Conservation (phyloP, 2,329 filamentous ascomycete species). For the Ilyonectria destructans region DNA sequence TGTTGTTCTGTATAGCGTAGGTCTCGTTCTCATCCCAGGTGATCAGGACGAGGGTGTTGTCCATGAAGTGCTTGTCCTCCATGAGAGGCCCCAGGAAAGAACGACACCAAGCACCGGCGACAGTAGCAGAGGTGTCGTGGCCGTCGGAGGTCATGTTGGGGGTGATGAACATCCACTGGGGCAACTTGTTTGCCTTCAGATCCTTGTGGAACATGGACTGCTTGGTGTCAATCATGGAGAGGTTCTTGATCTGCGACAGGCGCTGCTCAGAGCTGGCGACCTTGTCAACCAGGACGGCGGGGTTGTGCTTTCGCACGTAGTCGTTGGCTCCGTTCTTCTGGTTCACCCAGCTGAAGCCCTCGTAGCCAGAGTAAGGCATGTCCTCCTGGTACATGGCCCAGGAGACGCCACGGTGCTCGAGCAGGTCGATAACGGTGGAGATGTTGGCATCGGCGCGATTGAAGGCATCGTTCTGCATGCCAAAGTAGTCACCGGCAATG, state of each 20-base stretch:
- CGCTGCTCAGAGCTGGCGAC: slow-evolving; percentile 73
- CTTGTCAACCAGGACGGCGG: slow-evolving; percentile 76
- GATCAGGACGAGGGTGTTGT: slow-evolving; percentile 82
- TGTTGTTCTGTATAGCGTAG: slow-evolving; percentile 77
- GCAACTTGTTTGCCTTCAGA: slow-evolving; percentile 73
- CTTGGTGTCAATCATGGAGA: slow-evolving; percentile 63
- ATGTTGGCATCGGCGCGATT: slow-evolving; percentile 72
- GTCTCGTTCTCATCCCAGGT: slow-evolving; percentile 87
- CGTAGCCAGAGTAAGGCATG: slow-evolving; percentile 82
- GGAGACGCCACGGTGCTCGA: slow-evolving; percentile 75
- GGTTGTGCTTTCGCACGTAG: slow-evolving; percentile 90
- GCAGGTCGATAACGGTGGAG: slow-evolving; percentile 78
- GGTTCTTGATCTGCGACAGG: slow-evolving; percentile 81
- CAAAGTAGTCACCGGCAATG: slow-evolving; percentile 76
- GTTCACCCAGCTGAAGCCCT: slow-evolving; percentile 77
- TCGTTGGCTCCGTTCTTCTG: slow-evolving; percentile 77
- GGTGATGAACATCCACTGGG: slow-evolving; percentile 82
- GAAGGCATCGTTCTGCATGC: slow-evolving; percentile 73
- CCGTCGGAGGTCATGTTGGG: slow-evolving; percentile 85
- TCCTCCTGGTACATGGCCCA: slow-evolving; percentile 86
- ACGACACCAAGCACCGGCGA: slow-evolving; percentile 78
- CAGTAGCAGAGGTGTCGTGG: slow-evolving; percentile 81
- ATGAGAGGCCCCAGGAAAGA: slow-evolving; percentile 81
- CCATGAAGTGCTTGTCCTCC: slow-evolving; percentile 79
- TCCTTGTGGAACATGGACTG: slow-evolving; percentile 76